Conservation (phyloP, 1,284 basidiomycete genomes). For the Vanrija humicola region DNA sequence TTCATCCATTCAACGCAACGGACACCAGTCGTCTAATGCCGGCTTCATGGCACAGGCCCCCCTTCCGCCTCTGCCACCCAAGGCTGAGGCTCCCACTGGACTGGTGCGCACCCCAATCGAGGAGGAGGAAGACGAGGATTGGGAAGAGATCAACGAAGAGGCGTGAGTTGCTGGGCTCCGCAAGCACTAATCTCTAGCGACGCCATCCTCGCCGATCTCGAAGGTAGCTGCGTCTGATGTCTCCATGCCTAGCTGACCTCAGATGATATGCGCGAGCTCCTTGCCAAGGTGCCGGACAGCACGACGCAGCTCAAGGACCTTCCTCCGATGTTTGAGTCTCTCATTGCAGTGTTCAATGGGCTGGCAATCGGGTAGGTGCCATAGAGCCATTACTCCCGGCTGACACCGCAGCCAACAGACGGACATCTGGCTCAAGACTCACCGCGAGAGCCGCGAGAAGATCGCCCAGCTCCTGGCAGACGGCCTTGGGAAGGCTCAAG, state of each 20-base stretch:
- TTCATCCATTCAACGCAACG: too few species aligned
- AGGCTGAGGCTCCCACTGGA: neutral
- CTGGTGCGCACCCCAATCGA: neutral
- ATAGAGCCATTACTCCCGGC: neutral
- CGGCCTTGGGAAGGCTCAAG: too few species aligned
- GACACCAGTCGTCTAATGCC: too few species aligned
- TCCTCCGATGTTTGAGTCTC: neutral
- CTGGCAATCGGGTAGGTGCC: neutral
- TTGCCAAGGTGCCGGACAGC: too few species aligned
- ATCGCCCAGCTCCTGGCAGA: neutral
- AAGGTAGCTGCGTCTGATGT: too few species aligned
- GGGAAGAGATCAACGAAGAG: neutral
- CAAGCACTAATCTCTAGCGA: neutral
- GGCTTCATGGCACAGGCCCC: neutral
- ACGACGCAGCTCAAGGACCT: neutral
- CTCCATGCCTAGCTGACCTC: too few species aligned
- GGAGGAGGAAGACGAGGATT: neutral
- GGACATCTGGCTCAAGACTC: neutral
- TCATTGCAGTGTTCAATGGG: neutral
- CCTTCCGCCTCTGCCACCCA: neutral
- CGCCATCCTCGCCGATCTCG: neutral
- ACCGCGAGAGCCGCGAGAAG: neutral
- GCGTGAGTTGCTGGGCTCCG: neutral
- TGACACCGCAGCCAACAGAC: neutral
- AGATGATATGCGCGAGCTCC: too few species aligned